Evolutionary conservation across 768 basidiomycete genomes (phyloP), one percentile per base, ranked within the genome.

Genomic region (Inosperma sp.): DNA sequence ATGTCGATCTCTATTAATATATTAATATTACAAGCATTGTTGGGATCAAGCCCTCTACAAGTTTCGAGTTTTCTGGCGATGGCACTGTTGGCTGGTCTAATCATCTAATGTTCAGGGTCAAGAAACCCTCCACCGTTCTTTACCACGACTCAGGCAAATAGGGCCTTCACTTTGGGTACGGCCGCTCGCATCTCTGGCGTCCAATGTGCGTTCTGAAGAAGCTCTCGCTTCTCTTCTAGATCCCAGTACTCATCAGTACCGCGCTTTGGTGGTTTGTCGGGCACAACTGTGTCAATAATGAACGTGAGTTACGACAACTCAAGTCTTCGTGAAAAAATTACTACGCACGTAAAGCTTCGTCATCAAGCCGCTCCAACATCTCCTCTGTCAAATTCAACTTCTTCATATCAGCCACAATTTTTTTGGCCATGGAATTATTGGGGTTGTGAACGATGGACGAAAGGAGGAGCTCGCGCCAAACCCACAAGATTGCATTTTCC

Each of bases 311-410:
- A n/a, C 7, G 5, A 46, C 31, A 22, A 22, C 31, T 17, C 1
- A 19, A 45, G 7, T 4, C 25, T 16, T 10, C 26, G 25, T 13
- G 27, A 4, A 19, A 0, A 44, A 22, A 45, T 45, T 12, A 14
- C 10, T 31, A 31, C 43, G 13, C 29, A 45, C 43, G 29, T 4
- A 31, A 46, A 25, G 31, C 35, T 46, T 34, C 31, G 31, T 46
- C 45, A 34, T 46, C 45, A 34, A 46, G 45, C 19, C 31, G 45
- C n/a, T 46, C n/a, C 31, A 46, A 34, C 7, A 46, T 46, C 45
- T 46, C 22, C 4, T 23, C 9, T 46, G 31, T 25, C 22, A 46
- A 13, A 4, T 16, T 3, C 31, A 16, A 46, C 21, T 46, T 46
- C 45, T 46, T 46, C n/a, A 46, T 10, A 16, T 46, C 45, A 12